Evolutionary conservation across 768 basidiomycete genomes (phyloP), one percentile per base, ranked within the genome.

Genomic region (Collybia sordida): DNA sequence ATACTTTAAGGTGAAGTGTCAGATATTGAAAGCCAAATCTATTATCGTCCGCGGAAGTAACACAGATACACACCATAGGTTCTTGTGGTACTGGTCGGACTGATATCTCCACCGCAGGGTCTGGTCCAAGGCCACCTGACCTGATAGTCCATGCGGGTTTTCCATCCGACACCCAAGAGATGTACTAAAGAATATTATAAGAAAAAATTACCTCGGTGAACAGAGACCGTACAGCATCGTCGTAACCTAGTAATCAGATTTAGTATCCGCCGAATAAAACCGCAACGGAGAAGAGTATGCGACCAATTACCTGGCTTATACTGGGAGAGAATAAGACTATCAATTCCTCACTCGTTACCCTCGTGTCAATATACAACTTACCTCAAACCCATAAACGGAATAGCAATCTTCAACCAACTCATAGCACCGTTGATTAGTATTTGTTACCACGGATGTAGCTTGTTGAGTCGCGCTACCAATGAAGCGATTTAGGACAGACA

Each of bases 301-400:
- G 15, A 42, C 24, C 37, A 44, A 54, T 50, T 57, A 60, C 66
- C 72, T 50, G 72, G 68, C 53, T 68, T 63, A 47, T 75, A 75
- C 74, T 73, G 14, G 9, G 47, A 11, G 36, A n/a, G n/a, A 25
- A 21, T 11, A 12, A 14, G 31, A 31, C 3, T 31, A 31, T 25
- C 36, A 47, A 23, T 11, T 7, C n/a, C 14, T 31, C 43, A 40
- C n/a, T 43, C 34, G 21, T 11, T 14, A 22, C 42, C 21, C 22
- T 3, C 4, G 5, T 12, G 39, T 36, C 24, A 45, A 53, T 24
- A 38, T 21, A 18, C n/a, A 35, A 18, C n/a, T 59, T 73, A 77
- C 80, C 74, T 88, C 89, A 54, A 90, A 91, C 3, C 84, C 93
- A 57, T 92, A 92, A 6, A 82, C 63, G 3, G 85, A 77, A 63